Percentiles rank a stretch among this genome's conserved stretches.
Evolutionary conservation across 495 filamentous ascomycete genomes (phyloP).

Genomic region (Filosporella fistucella): DNA sequence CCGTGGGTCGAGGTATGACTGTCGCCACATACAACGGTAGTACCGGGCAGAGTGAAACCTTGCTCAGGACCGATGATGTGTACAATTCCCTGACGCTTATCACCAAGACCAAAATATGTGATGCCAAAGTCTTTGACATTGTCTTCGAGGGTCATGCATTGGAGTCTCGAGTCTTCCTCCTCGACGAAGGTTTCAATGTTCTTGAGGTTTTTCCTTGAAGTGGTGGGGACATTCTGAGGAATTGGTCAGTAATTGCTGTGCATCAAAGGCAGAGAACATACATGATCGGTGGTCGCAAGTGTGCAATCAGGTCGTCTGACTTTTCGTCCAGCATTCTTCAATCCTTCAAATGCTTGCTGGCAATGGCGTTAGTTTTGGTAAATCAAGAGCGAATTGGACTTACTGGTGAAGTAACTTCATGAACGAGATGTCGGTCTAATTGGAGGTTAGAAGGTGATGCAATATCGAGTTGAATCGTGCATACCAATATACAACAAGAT

Average conservation of each 20-base stretch:
- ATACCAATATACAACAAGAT: constrained; percentile 87
- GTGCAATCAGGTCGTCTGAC: constrained; percentile 96
- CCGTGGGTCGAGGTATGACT: constrained; percentile 97
- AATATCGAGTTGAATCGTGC: constrained; percentile 3
- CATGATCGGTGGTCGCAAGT: constrained; percentile 93
- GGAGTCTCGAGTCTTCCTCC: constrained; percentile 86
- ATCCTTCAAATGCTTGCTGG: constrained; percentile 93
- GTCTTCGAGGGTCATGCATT: constrained; percentile 93
- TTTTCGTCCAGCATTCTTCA: constrained; percentile 78
- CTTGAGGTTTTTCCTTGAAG: constrained; percentile 84
- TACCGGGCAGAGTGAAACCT: constrained; percentile 95
- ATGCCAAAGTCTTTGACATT: constrained; percentile 96
- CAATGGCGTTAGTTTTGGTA: constrained; percentile 5
- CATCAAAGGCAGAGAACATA: constrained; percentile 40
- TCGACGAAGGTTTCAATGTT: constrained; percentile 84
- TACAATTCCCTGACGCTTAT: constrained; percentile 97
- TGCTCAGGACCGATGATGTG: constrained; percentile 99
- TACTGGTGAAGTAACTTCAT: constrained; percentile 95
- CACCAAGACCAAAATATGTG: constrained; percentile 94
- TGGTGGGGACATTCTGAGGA: constrained; percentile 85
- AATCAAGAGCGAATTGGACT: constrained; percentile 18
- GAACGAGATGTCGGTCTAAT: constrained; percentile 86
- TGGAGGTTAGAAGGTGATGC: constrained; percentile 8
- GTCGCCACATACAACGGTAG: constrained; percentile 96
- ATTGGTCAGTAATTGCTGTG: constrained; percentile 1